phyloP scores from a whole-genome alignment of 2,329 filamentous ascomycete species.

The Cordyceps militaris region DNA sequence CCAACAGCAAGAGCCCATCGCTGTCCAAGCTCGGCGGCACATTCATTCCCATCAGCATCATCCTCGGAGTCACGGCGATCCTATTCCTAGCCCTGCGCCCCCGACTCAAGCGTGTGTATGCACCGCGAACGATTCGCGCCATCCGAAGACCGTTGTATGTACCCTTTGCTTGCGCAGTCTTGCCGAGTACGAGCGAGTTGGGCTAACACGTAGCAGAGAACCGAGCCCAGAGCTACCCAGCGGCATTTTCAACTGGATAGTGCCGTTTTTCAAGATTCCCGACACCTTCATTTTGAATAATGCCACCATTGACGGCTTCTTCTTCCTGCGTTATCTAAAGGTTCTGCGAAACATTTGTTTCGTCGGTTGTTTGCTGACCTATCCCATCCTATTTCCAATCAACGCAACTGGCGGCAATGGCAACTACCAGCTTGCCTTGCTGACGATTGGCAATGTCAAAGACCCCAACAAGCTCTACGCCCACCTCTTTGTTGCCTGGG shows the following conservation, averaged over 20 bases:
- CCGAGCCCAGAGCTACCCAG: conserved; percentile 52
- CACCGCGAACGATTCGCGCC: conserved; percentile 43
- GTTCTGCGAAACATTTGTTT: conserved; percentile 77
- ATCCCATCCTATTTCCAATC: conserved; percentile 79
- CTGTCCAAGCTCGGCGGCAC: conserved; percentile 38
- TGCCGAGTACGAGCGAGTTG: conserved; percentile 1
- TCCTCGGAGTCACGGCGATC: conserved; percentile 41
- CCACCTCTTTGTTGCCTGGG: conserved; percentile 71
- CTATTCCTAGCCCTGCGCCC: conserved; percentile 43
- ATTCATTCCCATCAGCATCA: conserved; percentile 46
- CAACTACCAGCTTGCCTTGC: conserved; percentile 61
- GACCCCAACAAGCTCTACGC: conserved; percentile 63
- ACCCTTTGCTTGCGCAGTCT: not conserved
- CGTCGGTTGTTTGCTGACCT: conserved; percentile 75
- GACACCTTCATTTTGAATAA: conserved; percentile 83
- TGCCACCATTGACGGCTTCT: conserved; percentile 85
- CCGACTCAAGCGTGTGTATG: conserved; percentile 46
- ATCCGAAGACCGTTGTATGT: conserved; percentile 38
- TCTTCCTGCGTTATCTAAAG: conserved; percentile 67
- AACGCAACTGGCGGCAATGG: conserved; percentile 73
- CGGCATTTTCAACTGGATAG: conserved; percentile 62
- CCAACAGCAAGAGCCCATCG: conserved; percentile 28
- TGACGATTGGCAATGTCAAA: conserved; percentile 72
- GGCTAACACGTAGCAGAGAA: conserved; percentile 30
- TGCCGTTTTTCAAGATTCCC: conserved; percentile 56